Evolutionary conservation across 331 rosid genomes (phyloP).

Genomic region (Cydonia oblonga): DNA sequence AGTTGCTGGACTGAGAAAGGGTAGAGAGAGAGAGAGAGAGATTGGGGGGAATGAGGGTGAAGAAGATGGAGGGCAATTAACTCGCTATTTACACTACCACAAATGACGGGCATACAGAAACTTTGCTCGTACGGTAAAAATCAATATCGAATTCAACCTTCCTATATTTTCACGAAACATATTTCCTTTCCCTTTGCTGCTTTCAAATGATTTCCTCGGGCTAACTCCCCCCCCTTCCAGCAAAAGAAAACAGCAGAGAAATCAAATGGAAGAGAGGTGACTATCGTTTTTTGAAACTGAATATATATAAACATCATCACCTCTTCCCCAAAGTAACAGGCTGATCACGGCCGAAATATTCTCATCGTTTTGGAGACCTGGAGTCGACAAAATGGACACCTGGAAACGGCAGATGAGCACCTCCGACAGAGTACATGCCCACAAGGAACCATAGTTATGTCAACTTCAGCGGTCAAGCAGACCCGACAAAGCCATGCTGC

Average conservation of each 20-base stretch:
- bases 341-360: conserved; percentile 64
- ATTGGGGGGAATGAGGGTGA: too few relatives aligned
- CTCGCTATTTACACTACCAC: too few relatives aligned
- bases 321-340: not conserved
- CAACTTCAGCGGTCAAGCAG: conserved; percentile 78
- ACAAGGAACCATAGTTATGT: conserved; percentile 78
- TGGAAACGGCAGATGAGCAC: conserved; percentile 85
- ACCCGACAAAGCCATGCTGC: conserved; percentile 91
- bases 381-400: conserved; percentile 90
- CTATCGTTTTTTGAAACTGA: not conserved
- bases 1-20: too few relatives aligned
- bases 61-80: too few relatives aligned
- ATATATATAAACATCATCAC: not conserved
- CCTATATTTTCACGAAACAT: not conserved
- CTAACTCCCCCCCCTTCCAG: not conserved
- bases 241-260: not conserved
- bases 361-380: conserved; percentile 65
- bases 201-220: not conserved
- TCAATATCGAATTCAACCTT: not conserved
- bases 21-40: too few relatives aligned
- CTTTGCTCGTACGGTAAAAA: too few relatives aligned
- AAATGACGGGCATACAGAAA: too few relatives aligned
- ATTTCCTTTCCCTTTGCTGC: not conserved
- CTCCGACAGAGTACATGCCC: conserved; percentile 94
- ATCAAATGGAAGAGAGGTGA: not conserved